Conservation (phyloP, 495 filamentous ascomycete genomes). For the Talaromyces thailandensis region DNA sequence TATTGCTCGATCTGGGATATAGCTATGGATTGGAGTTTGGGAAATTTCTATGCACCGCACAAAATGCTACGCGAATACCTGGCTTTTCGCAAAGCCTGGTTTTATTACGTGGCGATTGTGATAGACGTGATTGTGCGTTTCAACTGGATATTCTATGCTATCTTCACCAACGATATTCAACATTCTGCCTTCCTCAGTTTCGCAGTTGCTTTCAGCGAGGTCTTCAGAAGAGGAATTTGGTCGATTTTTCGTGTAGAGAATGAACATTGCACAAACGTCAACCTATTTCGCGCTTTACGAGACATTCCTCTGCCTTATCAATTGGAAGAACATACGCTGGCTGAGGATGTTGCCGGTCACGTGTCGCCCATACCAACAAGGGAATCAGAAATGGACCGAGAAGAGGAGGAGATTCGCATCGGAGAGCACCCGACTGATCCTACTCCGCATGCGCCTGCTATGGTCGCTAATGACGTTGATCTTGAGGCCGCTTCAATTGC, state of each 20-base stretch:
- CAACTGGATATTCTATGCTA: slow-evolving; percentile 91
- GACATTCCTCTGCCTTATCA: slow-evolving; percentile 77
- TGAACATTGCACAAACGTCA: slow-evolving; percentile 85
- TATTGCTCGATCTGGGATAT: slow-evolving; percentile 93
- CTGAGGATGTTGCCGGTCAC: slow-evolving; percentile 7
- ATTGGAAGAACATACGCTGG: slow-evolving; percentile 22
- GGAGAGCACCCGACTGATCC: neutral
- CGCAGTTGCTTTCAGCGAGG: slow-evolving; percentile 64
- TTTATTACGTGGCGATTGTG: slow-evolving; percentile 79
- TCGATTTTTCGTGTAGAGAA: slow-evolving; percentile 91
- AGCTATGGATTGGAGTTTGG: slow-evolving; percentile 90
- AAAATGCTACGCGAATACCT: slow-evolving; percentile 71
- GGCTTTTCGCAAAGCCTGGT: slow-evolving; percentile 63
- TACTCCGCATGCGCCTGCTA: neutral
- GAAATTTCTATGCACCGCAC: slow-evolving; percentile 62
- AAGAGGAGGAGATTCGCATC: slow-evolving; percentile 8
- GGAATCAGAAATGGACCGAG: neutral
- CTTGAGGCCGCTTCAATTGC: slow-evolving; percentile 3
- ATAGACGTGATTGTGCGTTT: slow-evolving; percentile 85
- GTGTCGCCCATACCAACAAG: slow-evolving; percentile 13
- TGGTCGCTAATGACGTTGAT: slow-evolving; percentile 12
- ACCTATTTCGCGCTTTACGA: slow-evolving; percentile 70
- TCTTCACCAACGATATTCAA: slow-evolving; percentile 67
- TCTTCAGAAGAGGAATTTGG: slow-evolving; percentile 80
- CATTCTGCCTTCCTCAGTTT: slow-evolving; percentile 75